Percentiles rank a stretch among this genome's conserved stretches.
Conservation (phyloP, 2,329 filamentous ascomycete species). For the Venturia pyrina region DNA sequence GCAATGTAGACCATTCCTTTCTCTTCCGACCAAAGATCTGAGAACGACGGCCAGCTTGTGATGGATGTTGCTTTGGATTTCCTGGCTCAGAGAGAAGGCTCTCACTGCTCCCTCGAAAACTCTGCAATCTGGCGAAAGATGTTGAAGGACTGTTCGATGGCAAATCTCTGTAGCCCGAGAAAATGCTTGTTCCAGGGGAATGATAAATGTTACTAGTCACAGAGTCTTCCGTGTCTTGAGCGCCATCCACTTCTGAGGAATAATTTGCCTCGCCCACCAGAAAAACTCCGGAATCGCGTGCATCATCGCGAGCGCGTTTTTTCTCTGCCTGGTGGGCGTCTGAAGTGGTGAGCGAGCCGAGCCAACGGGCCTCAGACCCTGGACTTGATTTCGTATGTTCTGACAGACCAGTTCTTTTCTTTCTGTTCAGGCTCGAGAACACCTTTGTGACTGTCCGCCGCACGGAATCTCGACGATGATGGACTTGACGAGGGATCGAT, state of each 20-base stretch:
- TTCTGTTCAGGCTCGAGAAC: conserved; percentile 1
- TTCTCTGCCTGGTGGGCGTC: neutral
- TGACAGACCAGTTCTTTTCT: neutral
- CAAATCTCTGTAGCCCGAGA: neutral
- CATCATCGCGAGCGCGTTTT: neutral
- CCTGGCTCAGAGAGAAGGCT: neutral
- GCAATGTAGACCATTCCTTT: neutral
- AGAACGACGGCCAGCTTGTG: neutral
- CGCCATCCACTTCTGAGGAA: neutral
- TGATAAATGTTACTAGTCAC: neutral
- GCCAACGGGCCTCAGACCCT: neutral
- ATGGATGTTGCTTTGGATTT: neutral
- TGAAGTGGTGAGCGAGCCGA: neutral
- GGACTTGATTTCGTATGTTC: neutral
- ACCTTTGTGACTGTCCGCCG: conserved; percentile 4
- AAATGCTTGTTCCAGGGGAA: neutral
- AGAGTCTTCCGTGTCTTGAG: neutral
- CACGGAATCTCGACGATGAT: conserved; percentile 4
- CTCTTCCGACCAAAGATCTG: neutral
- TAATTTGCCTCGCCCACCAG: neutral
- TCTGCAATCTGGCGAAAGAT: neutral
- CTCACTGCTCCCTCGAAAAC: neutral
- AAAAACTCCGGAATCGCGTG: neutral
- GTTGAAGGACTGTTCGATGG: neutral
- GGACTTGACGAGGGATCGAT: neutral